Evolutionary conservation across 441 rosid species (phyloP).

Genomic region (Lepidium campestre): DNA sequence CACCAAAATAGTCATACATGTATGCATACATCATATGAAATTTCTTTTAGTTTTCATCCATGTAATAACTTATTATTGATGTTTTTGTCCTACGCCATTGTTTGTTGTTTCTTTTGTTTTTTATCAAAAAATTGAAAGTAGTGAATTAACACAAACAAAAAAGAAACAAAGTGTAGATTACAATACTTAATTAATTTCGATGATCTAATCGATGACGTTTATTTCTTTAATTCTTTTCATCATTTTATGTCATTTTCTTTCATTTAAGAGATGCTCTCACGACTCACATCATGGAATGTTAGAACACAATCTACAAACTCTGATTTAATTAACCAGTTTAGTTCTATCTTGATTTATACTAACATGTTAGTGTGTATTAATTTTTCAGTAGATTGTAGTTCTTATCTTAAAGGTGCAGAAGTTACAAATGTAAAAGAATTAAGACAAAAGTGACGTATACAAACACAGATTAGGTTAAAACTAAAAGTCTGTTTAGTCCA

Average conservation of each 20-base stretch:
- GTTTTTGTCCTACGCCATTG: neutral
- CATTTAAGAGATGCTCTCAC: no score
- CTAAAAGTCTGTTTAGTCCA: neutral
- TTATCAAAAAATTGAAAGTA: neutral
- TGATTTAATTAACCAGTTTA: neutral
- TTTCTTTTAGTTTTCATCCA: neutral
- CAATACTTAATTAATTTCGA: no score
- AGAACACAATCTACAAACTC: neutral
- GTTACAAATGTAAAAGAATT: neutral
- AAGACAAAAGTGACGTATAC: neutral
- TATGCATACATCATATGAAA: constrained; percentile 8
- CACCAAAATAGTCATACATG: neutral
- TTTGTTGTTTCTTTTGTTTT: neutral
- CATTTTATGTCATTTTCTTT: neutral
- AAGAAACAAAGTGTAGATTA: neutral
- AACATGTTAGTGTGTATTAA: no score
- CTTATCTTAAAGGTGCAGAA: neutral
- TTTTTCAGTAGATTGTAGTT: no score
- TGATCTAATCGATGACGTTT: constrained; percentile 12
- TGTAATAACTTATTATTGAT: neutral
- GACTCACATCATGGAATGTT: neutral
- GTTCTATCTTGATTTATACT: neutral
- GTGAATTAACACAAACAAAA: neutral
- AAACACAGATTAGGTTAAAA: constrained; percentile 2
- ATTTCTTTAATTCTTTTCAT: neutral